Conservation (phyloP, 148 eudicot genomes). For the Spergularia bocconei region DNA sequence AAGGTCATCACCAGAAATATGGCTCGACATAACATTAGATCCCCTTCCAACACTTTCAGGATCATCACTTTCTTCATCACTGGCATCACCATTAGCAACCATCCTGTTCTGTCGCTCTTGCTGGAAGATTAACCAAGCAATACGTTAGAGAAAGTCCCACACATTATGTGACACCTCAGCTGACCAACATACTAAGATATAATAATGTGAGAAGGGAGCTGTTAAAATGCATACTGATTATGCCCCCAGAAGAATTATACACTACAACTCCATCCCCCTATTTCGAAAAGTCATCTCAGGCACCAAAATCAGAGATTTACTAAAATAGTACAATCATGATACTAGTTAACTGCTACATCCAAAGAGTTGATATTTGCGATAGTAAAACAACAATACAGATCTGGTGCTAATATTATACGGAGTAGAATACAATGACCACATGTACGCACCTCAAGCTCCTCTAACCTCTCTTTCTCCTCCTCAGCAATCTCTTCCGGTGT, state of each 20-base stretch:
- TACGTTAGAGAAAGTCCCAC: slow-evolving; percentile 1
- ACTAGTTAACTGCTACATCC: not conserved
- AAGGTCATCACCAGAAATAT: slow-evolving; percentile 97
- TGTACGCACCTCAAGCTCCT: slow-evolving; percentile 66
- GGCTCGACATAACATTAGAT: slow-evolving; percentile 38
- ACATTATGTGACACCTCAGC: not conserved
- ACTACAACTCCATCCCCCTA: not conserved
- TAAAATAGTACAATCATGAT: not conserved
- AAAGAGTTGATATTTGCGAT: not conserved
- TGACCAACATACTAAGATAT: too few relatives aligned
- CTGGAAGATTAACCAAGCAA: slow-evolving; percentile 36
- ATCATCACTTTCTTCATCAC: slow-evolving; percentile 63
- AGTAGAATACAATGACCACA: slow-evolving; percentile 5
- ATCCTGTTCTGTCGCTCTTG: slow-evolving; percentile 83
- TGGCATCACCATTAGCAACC: slow-evolving; percentile 68
- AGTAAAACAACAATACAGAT: not conserved
- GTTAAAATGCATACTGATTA: not conserved
- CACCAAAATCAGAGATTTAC: not conserved
- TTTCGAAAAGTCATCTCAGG: not conserved
- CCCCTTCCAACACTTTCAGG: slow-evolving; percentile 37
- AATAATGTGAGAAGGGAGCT: not conserved
- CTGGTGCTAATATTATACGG: not conserved
- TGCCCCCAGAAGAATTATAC: not conserved
- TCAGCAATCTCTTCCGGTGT: slow-evolving; percentile 91
- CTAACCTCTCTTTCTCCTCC: slow-evolving; percentile 89